Percentiles rank a stretch among this genome's conserved stretches.
These are phyloP conservation scores for Odonthalia washingtoniensis DNA, from an alignment of 31 red algal genomes.

Conservation along the genomic window DNA sequence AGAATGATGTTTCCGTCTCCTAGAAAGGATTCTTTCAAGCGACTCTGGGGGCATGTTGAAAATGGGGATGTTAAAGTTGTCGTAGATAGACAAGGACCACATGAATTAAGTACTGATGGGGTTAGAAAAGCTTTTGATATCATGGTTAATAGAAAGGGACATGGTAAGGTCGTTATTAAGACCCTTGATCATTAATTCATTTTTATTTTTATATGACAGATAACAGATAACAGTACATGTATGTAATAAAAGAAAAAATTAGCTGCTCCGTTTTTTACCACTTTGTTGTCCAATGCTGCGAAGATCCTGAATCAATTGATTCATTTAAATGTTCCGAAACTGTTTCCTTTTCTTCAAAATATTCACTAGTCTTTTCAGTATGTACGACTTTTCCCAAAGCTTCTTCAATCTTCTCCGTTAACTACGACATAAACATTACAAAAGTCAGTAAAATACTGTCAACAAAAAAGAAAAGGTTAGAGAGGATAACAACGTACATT, in stretches of 20 bases:
- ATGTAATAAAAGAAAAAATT: no score
- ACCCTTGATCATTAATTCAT: no score
- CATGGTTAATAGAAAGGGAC: slow-evolving; percentile 50
- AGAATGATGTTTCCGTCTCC: slow-evolving; percentile 60
- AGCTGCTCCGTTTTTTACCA: no score
- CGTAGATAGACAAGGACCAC: slow-evolving; percentile 50
- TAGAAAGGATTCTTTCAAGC: slow-evolving; percentile 25
- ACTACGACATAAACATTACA: slow-evolving; percentile 1
- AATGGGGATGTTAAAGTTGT: slow-evolving; percentile 43
- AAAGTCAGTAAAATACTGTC: background rate
- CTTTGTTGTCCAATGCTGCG: no score
- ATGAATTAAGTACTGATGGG: slow-evolving; percentile 59
- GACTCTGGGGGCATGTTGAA: slow-evolving; percentile 41
- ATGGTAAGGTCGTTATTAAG: slow-evolving; percentile 65
- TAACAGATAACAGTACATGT: no score
- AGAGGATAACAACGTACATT: slow-evolving; percentile 38
- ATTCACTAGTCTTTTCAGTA: slow-evolving; percentile 58
- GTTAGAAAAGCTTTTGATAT: slow-evolving; percentile 62
- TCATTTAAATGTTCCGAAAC: no score
- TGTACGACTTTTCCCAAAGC: slow-evolving; percentile 40
- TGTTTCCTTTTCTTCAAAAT: slow-evolving; percentile 33
- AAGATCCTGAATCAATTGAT: no score
- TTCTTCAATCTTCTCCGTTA: slow-evolving; percentile 64
- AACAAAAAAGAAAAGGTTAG: background rate
- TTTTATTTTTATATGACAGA: no score